Evolutionary conservation across 495 filamentous ascomycete genomes (phyloP).

Genomic region (Lasiosphaeria hispida): DNA sequence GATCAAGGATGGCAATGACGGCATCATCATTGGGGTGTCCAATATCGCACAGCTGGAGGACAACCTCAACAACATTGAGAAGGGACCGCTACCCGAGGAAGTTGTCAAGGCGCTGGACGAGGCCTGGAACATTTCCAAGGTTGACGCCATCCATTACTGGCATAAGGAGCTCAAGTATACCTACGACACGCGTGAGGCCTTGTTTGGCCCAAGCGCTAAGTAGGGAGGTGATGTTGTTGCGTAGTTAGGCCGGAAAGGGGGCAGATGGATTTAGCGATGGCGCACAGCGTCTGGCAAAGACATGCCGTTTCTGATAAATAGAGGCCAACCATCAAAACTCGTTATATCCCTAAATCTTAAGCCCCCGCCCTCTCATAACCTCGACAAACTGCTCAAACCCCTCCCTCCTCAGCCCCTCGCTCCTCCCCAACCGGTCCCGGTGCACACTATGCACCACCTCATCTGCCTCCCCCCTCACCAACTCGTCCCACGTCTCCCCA

Average conservation of each 20-base stretch:
- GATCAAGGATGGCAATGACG: conserved; percentile 72
- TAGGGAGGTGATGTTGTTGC: too few species aligned
- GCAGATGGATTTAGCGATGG: too few species aligned
- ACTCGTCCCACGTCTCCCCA: conserved; percentile 52
- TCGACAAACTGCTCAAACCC: conserved; percentile 14
- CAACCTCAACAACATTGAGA: conserved; percentile 77
- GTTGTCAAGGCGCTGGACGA: conserved; percentile 77
- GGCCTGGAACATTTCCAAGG: conserved; percentile 67
- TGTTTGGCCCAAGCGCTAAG: conserved; percentile 52
- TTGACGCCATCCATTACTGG: conserved; percentile 71
- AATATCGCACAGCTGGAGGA: conserved; percentile 69
- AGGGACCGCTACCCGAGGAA: conserved; percentile 83
- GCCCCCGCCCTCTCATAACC: conserved; percentile 15
- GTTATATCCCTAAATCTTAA: conserved; percentile 9
- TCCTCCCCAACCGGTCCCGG: neutral
- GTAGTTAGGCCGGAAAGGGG: neutral
- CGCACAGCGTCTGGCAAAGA: too few species aligned
- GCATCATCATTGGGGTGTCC: conserved; percentile 77
- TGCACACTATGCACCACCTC: conserved; percentile 32
- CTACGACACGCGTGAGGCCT: conserved; percentile 66
- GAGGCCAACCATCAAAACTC: too few species aligned
- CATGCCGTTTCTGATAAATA: neutral
- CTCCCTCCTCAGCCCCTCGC: conserved; percentile 13
- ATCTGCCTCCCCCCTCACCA: conserved; percentile 54
- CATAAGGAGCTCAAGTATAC: conserved; percentile 71